Base-by-base conservation (phyloP, 306 rosid genomes). In the Inga oerstediana region DNA sequence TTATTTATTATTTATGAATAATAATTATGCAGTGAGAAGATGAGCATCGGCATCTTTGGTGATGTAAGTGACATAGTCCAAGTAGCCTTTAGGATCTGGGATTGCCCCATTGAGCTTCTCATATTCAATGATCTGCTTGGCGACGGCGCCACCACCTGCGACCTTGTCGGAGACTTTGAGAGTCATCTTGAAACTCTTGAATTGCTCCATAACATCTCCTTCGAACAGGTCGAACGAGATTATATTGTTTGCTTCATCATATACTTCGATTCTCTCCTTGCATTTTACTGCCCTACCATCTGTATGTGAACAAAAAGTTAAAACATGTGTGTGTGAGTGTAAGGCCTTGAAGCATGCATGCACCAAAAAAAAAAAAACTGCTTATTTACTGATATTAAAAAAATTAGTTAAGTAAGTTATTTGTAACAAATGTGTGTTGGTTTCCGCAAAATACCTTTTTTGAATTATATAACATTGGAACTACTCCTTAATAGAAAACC, bases 81-180 rank as follows among this genome's bases (percentile, higher is more conserved):
- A 3, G 32, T 77, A 64, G 30, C 32, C 41, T 2, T 24, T 4
- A 3, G 58, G 44, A 27, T 13, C 7, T 77, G 71, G 30, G 16
- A 77, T 48, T 20, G 7, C 58, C 45, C 64, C 73, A 62, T 61
- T 77, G 72, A 61, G n/a, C 72, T 77, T 77, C 59, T 77, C 80
- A 61, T 77, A 61, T 3, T 77, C 73, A 44, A 24, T 1, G 10
- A 7, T 44, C 73, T 46, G 45, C 69, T 77, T 77, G 32, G 22
- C 72, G 44, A 34, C 44, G 30, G 69, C 70, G 7, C 10, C 27
- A 34, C 43, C 61, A 52, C 20, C 78, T 10, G 13, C 51, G 1
- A 19, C 45, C 3, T 20, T 58, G 14, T 58, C 65, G 5, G 65
- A n/a, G 5, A 58, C 32, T 58, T 20, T n/a, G 5, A 58, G 32